Evolutionary conservation across 2,329 filamentous ascomycete genomes (phyloP).

Genomic region (Cercospora sp.): DNA sequence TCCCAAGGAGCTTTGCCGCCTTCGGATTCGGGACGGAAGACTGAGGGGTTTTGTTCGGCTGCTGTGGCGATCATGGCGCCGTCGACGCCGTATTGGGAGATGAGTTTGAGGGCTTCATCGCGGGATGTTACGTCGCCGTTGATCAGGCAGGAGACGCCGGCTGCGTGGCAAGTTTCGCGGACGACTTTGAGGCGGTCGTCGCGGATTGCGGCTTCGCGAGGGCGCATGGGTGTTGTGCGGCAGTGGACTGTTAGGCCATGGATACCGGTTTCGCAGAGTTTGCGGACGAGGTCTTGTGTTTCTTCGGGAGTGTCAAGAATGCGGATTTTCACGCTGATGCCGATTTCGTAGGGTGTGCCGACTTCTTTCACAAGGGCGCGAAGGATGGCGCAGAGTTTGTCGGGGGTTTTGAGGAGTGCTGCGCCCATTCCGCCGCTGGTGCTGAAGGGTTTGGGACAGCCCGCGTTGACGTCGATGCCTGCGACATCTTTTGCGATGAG

Average conservation of each 20-base stretch:
- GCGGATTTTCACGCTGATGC: constrained; percentile 95
- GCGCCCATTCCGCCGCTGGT: constrained; percentile 94
- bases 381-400: constrained; percentile 79
- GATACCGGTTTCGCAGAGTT: constrained; percentile 83
- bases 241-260: constrained; percentile 92
- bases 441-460: constrained; percentile 97
- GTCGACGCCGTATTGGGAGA: constrained; percentile 79
- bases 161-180: constrained; percentile 72
- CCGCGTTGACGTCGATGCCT: constrained; percentile 95
- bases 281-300: constrained; percentile 74
- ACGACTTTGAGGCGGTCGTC: constrained; percentile 76
- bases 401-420: constrained; percentile 80
- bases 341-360: constrained; percentile 75
- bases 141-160: constrained; percentile 89
- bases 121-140: constrained; percentile 85
- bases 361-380: constrained; percentile 79
- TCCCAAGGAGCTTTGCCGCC: constrained; percentile 74
- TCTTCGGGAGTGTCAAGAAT: constrained; percentile 73
- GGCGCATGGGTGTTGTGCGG: constrained; percentile 93
- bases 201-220: constrained; percentile 81
- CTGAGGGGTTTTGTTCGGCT: constrained; percentile 87
- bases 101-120: constrained; percentile 69
- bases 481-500: constrained; percentile 84
- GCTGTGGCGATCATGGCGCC: constrained; percentile 96
- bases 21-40: constrained; percentile 69